Base-by-base conservation (phyloP, 805 yeast species). In the Jamesozyma gamospora region DNA sequence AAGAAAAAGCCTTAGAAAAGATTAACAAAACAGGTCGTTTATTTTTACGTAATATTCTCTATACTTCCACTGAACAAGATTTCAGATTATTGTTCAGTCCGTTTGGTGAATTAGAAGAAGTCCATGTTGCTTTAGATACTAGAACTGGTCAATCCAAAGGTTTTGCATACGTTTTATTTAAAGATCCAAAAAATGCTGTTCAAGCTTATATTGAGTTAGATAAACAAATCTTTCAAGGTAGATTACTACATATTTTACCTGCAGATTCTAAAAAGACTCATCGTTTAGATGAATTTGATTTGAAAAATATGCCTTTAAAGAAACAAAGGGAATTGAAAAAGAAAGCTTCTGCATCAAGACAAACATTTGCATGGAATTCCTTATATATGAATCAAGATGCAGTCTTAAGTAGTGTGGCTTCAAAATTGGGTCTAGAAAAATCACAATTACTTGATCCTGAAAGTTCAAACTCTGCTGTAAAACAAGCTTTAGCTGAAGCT, bases 401-500 rank as follows among this genome's bases (percentile, higher is more conserved):
- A 1, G 94, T 92, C 11, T 67, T 92, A 61, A 90, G 86, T 36
- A 80, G 92, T 39, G 92, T 87, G 32, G 96, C 97, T 2, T 58
- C 74, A 7, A 81, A 82, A 51, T 63, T 92, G 62, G 97, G 97
- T 7, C 68, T 92, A 36, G 58, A 77, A 21, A 92, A 90, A 60
- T 70, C 92, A 7, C 85, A 86, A 41, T 70, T 92, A 53, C 74
- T 92, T 44, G 94, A 92, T 59, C 90, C 96, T 1, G 82, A 85
- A 50, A 84, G 79, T 47, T 72, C 94, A 7, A 78, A 71, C 43
- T 82, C 95, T 38, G 96, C 95, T 1, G 97, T 92, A 12, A 85
- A 88, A 57, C 97, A 88, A 62, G 97, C 98, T 0, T 71, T 92
- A 46, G 97, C 98, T 0, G 98, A 92, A 65, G 94, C 96, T 2